phyloP scores from a whole-genome alignment of 257 asterid species.

The Craterostigma plantagineum region DNA sequence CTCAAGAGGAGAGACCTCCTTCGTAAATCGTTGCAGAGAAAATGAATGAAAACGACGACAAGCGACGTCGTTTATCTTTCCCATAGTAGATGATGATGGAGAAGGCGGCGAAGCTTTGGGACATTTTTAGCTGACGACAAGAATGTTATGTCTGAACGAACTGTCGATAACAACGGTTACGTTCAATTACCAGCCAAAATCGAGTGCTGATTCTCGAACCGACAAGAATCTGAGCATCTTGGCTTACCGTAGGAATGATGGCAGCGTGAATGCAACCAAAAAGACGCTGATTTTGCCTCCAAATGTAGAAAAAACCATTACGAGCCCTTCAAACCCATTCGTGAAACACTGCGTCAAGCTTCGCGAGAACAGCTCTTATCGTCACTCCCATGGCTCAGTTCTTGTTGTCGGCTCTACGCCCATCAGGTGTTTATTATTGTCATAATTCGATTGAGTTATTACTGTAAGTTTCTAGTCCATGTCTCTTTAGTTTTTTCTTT shows the following conservation, averaged over 20 bases:
- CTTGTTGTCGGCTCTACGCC: conserved; percentile 74
- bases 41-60: no score
- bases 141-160: background rate
- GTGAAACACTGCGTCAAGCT: conserved; percentile 88
- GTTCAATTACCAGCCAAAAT: background rate
- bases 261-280: conserved; percentile 15
- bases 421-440: conserved; percentile 32
- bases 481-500: no score
- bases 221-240: no score
- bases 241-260: conserved; percentile 5
- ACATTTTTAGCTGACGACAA: background rate
- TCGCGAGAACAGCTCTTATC: conserved; percentile 68
- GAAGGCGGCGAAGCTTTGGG: no score
- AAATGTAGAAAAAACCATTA: conserved; percentile 35
- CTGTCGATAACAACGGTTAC: background rate
- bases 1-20: no score
- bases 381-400: conserved; percentile 59
- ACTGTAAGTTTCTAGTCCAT: background rate
- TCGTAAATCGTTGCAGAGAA: no score
- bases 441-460: background rate
- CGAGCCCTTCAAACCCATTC: conserved; percentile 81
- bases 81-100: no score
- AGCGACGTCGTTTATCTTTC: no score
- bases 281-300: conserved; percentile 25
- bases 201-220: background rate